Conservation (phyloP, 768 basidiomycete genomes). For the Amanita jacksonii region DNA sequence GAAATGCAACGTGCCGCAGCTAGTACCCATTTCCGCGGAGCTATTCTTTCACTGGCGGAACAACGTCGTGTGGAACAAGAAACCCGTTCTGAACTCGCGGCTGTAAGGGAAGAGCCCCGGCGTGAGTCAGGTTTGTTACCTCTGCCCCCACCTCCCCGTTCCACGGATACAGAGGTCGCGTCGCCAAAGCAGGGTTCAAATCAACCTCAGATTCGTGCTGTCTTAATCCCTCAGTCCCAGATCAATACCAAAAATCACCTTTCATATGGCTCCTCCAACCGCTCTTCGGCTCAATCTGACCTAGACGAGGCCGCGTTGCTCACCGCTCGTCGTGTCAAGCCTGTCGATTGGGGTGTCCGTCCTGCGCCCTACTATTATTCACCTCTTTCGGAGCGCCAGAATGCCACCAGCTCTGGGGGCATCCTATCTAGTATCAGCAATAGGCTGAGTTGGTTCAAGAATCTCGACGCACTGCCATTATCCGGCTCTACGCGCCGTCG, state of each 20-base stretch:
- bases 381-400: conserved; percentile 12
- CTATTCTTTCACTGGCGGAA: conserved; percentile 27
- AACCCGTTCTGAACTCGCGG: conserved; percentile 20
- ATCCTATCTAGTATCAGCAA: conserved; percentile 37
- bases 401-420: conserved; percentile 13
- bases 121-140: conserved; percentile 23
- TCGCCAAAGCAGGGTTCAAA: conserved; percentile 4
- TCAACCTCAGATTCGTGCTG: conserved; percentile 3
- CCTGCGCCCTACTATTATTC: conserved; percentile 13
- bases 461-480: conserved; percentile 16
- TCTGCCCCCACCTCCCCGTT: conserved; percentile 24
- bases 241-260: conserved; percentile 10
- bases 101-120: conserved; percentile 18
- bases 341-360: conserved; percentile 27
- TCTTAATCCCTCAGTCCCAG: conserved; percentile 11
- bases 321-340: conserved; percentile 41
- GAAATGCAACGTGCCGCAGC: conserved; percentile 6
- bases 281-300: conserved; percentile 24
- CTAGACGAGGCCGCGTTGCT: conserved; percentile 39
- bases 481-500: conserved; percentile 12
- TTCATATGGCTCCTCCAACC: conserved; percentile 19
- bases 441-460: conserved; percentile 54
- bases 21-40: conserved; percentile 23
- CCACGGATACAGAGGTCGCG: conserved; percentile 23
- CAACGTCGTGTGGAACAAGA: conserved; percentile 28